Conservation (phyloP, 306 rosid genomes). For the Citrullus colocynthis region DNA sequence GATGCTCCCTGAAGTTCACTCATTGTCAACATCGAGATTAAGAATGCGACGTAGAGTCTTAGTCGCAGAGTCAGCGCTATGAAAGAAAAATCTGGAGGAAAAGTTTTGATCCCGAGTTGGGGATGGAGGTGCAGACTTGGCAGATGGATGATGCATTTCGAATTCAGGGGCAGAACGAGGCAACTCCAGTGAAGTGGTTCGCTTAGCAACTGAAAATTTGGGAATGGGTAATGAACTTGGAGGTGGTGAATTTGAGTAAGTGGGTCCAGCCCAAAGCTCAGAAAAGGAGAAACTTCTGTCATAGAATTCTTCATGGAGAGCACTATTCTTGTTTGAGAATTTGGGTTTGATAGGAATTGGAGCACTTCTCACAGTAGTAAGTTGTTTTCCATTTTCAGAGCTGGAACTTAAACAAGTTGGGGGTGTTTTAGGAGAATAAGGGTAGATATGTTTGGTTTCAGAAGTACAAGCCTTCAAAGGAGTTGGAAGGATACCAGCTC, state of each 20-base stretch:
- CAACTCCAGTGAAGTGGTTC: constrained; percentile 34
- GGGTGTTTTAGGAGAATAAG: constrained; percentile 36
- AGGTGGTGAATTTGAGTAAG: constrained; percentile 91
- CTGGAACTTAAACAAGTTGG: constrained; percentile 8
- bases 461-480: constrained; percentile 33
- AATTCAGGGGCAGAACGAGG: constrained; percentile 10
- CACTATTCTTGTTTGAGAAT: constrained; percentile 12
- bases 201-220: constrained; percentile 59
- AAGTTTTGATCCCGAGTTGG: constrained; percentile 7
- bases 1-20: constrained; percentile 7
- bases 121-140: constrained; percentile 13
- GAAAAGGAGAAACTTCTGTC: constrained; percentile 36
- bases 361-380: constrained; percentile 10
- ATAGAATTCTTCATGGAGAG: constrained; percentile 23
- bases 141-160: constrained; percentile 12
- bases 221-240: constrained; percentile 91
- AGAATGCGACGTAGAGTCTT: constrained; percentile 16
- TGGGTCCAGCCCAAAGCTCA: constrained; percentile 95
- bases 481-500: constrained; percentile 49
- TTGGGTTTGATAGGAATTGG: constrained; percentile 47
- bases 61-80: constrained; percentile 14
- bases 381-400: constrained; percentile 14
- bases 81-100: constrained; percentile 1
- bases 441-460: constrained; percentile 16
- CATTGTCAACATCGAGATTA: constrained; percentile 12